Evolutionary conservation across 306 rosid species (phyloP), one percentile per base, ranked within the genome.

Genomic region (Vigna hirtella): DNA sequence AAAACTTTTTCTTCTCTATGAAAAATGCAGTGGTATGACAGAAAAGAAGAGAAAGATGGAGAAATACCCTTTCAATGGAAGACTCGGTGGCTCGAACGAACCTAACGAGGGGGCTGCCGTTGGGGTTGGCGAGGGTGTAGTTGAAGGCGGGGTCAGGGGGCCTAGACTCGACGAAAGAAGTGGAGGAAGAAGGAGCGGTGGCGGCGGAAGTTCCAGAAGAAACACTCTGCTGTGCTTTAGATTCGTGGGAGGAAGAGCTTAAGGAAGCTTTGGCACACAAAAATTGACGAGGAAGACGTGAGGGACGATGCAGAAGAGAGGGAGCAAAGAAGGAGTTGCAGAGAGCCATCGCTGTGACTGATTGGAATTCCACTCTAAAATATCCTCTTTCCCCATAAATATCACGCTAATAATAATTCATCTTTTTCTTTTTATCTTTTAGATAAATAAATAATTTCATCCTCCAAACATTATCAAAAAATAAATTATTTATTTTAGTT

Each of bases 41-140:
- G 20, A 55, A 8, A 10, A 61, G 15, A 12, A 7, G 5, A 7
- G 70, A 38, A 10, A 38, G 4, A 28, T 2, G 66, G 53, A 4
- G 68, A 64, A 67, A 75, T 79, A 96, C 98, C 96, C 89, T 96
- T 86, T 96, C 99, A 45, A 96, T 87, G 61, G 85, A 15, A 59
- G 99, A 88, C 77, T 96, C 99, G 3, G 97, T 73, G 69, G 92
- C 78, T 40, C 79, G 89, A 77, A 91, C 4, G 24, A 92, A 17
- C 68, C 87, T 83, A 62, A 79, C 11, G 76, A 89, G 0, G 0
- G 88, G 91, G 83, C 43, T 82, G 59, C 83, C 89, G 62, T 55
- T 76, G 12, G 92, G 74, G 80, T 71, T 93, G 17, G 90, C 48
- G 13, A 78, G 36, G 0, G 93, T 88, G 66, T 91, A 85, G 38